These are phyloP conservation scores for Ploettnerulaceae sp. DNA, from an alignment of 2,329 filamentous ascomycete genomes.

Conservation along the genomic window DNA sequence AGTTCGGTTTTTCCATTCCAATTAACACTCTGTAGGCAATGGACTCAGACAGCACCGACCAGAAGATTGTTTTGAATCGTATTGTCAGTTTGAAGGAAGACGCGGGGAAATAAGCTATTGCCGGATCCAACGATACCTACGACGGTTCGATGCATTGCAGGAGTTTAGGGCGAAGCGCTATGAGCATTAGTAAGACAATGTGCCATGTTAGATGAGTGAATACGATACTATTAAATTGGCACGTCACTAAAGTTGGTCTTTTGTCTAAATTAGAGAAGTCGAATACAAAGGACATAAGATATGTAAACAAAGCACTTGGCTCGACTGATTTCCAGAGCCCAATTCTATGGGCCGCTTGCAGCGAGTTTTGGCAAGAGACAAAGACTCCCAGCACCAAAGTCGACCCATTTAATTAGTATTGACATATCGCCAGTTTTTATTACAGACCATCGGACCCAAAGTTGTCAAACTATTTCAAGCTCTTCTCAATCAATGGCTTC, in stretches of 20 bases:
- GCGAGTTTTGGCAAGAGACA: no score
- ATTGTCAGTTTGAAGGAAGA: conserved; percentile 93
- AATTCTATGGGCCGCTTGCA: no score
- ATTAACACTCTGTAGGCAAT: conserved; percentile 44
- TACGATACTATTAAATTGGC: background rate
- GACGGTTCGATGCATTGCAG: conserved; percentile 13
- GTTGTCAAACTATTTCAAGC: no score
- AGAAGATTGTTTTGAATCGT: conserved; percentile 82
- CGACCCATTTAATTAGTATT: no score
- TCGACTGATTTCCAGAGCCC: no score
- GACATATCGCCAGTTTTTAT: no score
- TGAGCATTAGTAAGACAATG: background rate
- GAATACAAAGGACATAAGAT: background rate
- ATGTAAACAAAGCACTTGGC: no score
- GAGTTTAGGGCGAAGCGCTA: conserved; percentile 7
- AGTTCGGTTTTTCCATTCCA: background rate
- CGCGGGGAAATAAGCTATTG: conserved; percentile 51
- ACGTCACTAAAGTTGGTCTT: background rate
- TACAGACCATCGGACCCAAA: no score
- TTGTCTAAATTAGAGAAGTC: background rate
- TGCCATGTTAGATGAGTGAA: conserved; percentile 4
- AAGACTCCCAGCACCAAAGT: no score
- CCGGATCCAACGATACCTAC: background rate
- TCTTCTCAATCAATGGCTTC: no score
- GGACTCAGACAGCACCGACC: conserved; percentile 72